Base-by-base conservation (phyloP, 345 rosid species). In the Populus deltoides region DNA sequence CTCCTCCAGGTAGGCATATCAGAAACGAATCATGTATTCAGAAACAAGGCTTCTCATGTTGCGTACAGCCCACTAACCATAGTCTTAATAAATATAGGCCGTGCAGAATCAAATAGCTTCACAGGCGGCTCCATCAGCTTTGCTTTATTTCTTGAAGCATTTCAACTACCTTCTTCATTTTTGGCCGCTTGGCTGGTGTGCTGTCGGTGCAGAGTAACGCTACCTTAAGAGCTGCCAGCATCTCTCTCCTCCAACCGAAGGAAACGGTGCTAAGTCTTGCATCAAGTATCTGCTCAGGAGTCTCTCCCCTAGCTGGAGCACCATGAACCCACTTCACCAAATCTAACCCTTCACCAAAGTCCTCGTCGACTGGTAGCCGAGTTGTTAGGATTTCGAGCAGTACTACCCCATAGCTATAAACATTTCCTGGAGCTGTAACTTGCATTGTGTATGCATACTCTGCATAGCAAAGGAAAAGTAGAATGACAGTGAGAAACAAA, bases 171-270 rank as follows among this genome's bases (percentile, higher is more conserved):
- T 75, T 75, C 85, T 82, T 82, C 82, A 82, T 82, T 73, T 79
- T 82, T 25, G 82, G 85, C 39, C 85, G 76, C 33, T 79, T 82
- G 2, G 85, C 85, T 1, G 85, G 85, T 11, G 85, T 79, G 77
- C 70, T 66, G 38, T 82, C 85, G 0, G 85, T 82, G 72, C 85
- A 82, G 43, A 82, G 82, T 38, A 82, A 76, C 7, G 85, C 85
- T 15, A 82, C 85, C 82, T 82, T 82, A 22, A 82, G 85, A 79
- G 97, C 97, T n/a, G 92, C 91, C 76, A 96, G 93, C 99, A 96
- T 96, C 80, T 96, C 98, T 84, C 85, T 90, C 83, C 99, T 88
- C 99, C 98, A 96, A 24, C 86, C 88, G 69, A 93, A 96, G 45
- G 97, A 93, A 45, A 82, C 85, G 0, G 85, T 82, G 76, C 85